These are phyloP conservation scores for Termitomyces sp. DNA, from an alignment of 768 basidiomycete species.

Conservation along the genomic window DNA sequence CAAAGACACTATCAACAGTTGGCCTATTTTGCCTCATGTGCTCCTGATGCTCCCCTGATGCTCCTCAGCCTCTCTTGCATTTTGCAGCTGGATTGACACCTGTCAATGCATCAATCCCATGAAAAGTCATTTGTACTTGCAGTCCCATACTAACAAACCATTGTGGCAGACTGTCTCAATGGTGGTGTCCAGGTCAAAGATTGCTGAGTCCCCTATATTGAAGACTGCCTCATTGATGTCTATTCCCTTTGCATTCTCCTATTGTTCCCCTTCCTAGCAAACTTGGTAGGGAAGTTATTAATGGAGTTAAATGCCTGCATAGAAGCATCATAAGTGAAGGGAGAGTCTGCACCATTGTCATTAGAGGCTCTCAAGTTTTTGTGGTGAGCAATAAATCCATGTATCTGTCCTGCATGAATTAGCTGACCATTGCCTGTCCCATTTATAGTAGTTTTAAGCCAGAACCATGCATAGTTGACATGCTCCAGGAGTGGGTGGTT, in stretches of 20 bases:
- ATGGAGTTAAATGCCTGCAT: background rate
- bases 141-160: too few species aligned
- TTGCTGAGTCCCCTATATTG: too few species aligned
- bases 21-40: too few species aligned
- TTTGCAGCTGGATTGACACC: too few species aligned
- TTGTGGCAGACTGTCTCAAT: too few species aligned
- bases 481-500: background rate
- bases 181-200: too few species aligned
- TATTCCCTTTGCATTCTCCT: background rate
- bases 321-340: background rate
- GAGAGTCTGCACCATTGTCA: background rate
- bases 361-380: background rate
- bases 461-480: background rate
- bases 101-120: too few species aligned
- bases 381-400: background rate
- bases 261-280: background rate
- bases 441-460: background rate
- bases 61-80: too few species aligned
- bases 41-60: too few species aligned
- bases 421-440: background rate
- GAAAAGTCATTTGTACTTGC: too few species aligned
- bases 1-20: too few species aligned
- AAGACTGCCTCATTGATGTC: background rate
- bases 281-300: background rate
- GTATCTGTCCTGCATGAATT: background rate